Evolutionary conservation across 2,329 filamentous ascomycete genomes (phyloP).

Genomic region (Orbilia ellipsospora): DNA sequence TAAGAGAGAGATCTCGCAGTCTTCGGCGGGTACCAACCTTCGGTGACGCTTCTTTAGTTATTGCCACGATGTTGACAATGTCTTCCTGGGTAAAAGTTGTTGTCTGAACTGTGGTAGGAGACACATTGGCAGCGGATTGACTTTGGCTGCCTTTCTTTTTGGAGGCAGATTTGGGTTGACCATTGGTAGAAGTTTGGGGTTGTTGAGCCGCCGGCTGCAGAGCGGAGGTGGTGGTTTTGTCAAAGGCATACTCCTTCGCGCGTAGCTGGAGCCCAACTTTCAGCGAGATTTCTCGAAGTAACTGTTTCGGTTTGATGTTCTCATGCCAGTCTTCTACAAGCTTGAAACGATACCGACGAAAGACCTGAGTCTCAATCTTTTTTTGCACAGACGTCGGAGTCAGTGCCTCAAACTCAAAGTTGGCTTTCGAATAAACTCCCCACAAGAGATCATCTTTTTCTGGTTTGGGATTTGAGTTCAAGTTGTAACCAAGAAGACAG

Average conservation of each 20-base stretch:
- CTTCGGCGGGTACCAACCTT: conserved; percentile 62
- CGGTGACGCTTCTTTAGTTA: conserved; percentile 93
- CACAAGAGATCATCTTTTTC: conserved; percentile 81
- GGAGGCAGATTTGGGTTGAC: conserved; percentile 47
- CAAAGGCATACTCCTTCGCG: conserved; percentile 80
- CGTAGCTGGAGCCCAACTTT: conserved; percentile 91
- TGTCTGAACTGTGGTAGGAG: conserved; percentile 54
- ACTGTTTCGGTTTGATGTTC: conserved; percentile 77
- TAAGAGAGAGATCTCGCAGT: too few species aligned
- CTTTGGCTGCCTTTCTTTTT: conserved; percentile 64
- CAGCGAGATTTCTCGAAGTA: conserved; percentile 87
- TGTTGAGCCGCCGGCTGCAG: conserved; percentile 62
- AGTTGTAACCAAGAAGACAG: conserved; percentile 81
- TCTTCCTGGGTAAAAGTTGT: conserved; percentile 83
- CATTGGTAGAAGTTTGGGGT: conserved; percentile 61
- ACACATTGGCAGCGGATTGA: conserved; percentile 61
- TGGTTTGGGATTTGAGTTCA: conserved; percentile 81
- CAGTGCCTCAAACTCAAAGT: conserved; percentile 81
- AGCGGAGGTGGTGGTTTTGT: conserved; percentile 55
- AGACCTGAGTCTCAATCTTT: conserved; percentile 77
- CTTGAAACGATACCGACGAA: conserved; percentile 79
- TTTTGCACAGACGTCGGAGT: conserved; percentile 77
- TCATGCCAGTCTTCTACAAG: conserved; percentile 76
- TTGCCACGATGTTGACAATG: conserved; percentile 88
- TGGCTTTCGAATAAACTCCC: conserved; percentile 80